Base-by-base conservation (phyloP, 1,284 basidiomycete genomes). In the Fomitopsis schrenkii region DNA sequence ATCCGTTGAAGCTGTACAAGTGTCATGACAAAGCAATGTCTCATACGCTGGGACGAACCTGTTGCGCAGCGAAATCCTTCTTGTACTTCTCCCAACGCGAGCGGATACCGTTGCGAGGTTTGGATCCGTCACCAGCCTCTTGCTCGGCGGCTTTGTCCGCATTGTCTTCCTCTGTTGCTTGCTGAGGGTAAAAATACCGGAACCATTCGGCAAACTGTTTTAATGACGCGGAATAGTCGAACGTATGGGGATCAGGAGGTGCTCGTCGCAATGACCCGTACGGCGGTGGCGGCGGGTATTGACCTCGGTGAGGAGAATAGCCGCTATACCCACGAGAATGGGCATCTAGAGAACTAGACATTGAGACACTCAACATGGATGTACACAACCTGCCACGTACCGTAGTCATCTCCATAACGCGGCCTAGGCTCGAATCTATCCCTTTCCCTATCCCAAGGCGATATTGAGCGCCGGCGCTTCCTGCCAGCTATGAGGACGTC, bases 131-230 rank as follows among this genome's bases (percentile, higher is more conserved):
- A 30, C 85, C 89, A 12, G 90, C 90, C 71, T 91, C 89, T 72
- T 87, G 85, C 67, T 91, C 90, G 14, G 90, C 90, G 64, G 80
- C 89, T 75, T 91, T 90, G 77, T 93, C 88, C 55, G 86, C 85
- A 61, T 80, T 85, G 70, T 93, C 91, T 74, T 93, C 91, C 64
- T 93, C 90, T 17, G 79, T 77, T 55, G 91, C 87, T 71, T 88
- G 83, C 63, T 90, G 85, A 7, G 94, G 91, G 69, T 88, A 90
- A 63, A 79, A 87, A 67, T 82, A 89, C 38, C 93, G 83, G 75
- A 95, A 95, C 94, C 94, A 96, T 66, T 95, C 94, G 1, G 91
- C 91, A 69, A 91, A 96, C 69, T 93, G 89, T 72, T 93, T 92
- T 74, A 95, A 77, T 1, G 87, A 83, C 5, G 92, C 88, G 41